phyloP scores from a whole-genome alignment of 2,329 filamentous ascomycete species.

The Drechslerella coelobrocha region DNA sequence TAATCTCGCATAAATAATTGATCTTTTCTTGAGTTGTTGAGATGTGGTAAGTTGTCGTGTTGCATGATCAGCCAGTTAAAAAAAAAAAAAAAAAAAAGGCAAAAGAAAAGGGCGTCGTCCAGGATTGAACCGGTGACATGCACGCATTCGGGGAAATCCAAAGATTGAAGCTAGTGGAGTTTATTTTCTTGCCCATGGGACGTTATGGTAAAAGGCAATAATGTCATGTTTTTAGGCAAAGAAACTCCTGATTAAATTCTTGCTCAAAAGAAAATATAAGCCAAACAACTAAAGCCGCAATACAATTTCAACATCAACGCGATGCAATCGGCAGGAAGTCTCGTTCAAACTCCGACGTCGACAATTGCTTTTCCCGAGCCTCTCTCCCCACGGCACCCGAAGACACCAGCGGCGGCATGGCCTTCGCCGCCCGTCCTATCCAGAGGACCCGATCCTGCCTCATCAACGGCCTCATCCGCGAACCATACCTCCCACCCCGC shows the following conservation, averaged over 20 bases:
- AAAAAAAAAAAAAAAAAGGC: conserved; percentile 19
- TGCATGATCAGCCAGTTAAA: conserved; percentile 1
- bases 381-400: not conserved
- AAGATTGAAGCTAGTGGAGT: conserved; percentile 52
- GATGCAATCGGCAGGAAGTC: not conserved
- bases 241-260: conserved; percentile 36
- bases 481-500: conserved; percentile 14
- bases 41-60: conserved; percentile 10
- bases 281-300: not conserved
- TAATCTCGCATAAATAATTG: too few relatives aligned
- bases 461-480: conserved; percentile 16
- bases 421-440: conserved; percentile 37
- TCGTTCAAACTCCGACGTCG: not conserved
- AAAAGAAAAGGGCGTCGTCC: conserved; percentile 44
- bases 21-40: conserved; percentile 8
- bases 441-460: conserved; percentile 47
- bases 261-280: conserved; percentile 3
- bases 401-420: conserved; percentile 31
- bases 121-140: conserved; percentile 51
- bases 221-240: conserved; percentile 52
- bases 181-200: conserved; percentile 51
- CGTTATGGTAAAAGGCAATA: conserved; percentile 52
- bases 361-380: too few relatives aligned
- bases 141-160: conserved; percentile 28
- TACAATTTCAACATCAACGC: not conserved